Evolutionary conservation across 352 stramenopile species (phyloP).

Genomic region (Globisporangium cylindrosporum): DNA sequence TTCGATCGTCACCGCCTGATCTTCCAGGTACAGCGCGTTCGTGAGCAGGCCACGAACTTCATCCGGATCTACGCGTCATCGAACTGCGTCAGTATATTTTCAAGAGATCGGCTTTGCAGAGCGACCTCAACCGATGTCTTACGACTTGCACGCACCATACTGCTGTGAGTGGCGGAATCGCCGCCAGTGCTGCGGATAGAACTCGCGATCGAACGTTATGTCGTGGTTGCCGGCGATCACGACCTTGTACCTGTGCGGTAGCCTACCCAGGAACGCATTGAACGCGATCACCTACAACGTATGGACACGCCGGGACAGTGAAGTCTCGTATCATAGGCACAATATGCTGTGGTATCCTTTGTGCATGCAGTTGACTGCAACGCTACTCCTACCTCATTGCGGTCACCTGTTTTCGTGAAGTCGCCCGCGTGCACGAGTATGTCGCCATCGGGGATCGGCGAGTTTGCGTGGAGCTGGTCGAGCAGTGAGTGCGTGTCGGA

Average conservation of each 20-base stretch:
- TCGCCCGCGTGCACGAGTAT: no score
- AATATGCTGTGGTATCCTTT: slow-evolving; percentile 61
- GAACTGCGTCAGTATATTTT: neutral
- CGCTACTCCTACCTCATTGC: no score
- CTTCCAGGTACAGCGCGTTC: slow-evolving; percentile 76
- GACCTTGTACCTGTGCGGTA: slow-evolving; percentile 76
- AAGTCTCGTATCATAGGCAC: neutral
- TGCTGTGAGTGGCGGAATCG: slow-evolving; percentile 64
- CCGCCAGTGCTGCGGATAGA: slow-evolving; percentile 67
- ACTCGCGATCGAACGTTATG: slow-evolving; percentile 66
- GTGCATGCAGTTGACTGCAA: slow-evolving; percentile 75
- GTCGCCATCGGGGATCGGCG: slow-evolving; percentile 49
- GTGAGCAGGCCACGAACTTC: slow-evolving; percentile 75
- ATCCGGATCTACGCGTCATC: slow-evolving; percentile 31
- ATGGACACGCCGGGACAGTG: neutral
- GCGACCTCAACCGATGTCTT: no score
- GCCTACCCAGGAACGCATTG: slow-evolving; percentile 54
- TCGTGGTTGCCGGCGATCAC: slow-evolving; percentile 85
- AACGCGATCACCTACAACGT: slow-evolving; percentile 39
- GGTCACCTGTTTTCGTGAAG: no score
- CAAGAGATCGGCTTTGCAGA: neutral
- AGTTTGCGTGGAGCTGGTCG: slow-evolving; percentile 41
- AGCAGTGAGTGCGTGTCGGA: slow-evolving; percentile 79
- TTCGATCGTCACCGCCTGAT: slow-evolving; percentile 68
- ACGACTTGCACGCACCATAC: no score